Base-by-base conservation (phyloP, 2,329 filamentous ascomycete genomes). In the Penicillium oxalicum region DNA sequence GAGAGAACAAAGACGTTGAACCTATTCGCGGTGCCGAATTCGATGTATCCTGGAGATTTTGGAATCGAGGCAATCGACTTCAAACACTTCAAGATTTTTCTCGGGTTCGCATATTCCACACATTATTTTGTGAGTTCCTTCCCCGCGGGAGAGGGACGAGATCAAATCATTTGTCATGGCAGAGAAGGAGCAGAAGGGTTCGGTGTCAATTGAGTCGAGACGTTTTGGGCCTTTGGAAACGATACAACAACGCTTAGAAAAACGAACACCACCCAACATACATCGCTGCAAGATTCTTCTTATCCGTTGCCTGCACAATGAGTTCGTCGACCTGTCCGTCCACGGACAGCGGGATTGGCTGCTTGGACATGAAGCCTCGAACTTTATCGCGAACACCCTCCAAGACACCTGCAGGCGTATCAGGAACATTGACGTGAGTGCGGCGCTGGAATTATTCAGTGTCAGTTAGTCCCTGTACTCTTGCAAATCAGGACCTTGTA, bases 251-350 rank as follows among this genome's bases (percentile, higher is more conserved):
- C 28, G 24, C 40, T 65, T 55, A 86, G 51, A 84, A 81, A 61
- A 85, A 86, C 9, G 82, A 76, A 72, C 82, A 85, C 91, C 91
- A 97, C 18, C 93, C 93, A 70, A 97, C 95, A 70, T 97, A 98
- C 94, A 98, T 98, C 35, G 83, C 82, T 13, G 88, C 82, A 70
- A 98, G 69, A 67, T 93, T 94, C 63, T 74, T 80, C 48, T 85
- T 81, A 68, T 90, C 83, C 24, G 86, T 87, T 32, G 94, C 93
- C 72, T 91, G 84, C 65, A 86, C 82, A 59, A 98, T 93, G 68
- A 98, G 70, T 69, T 94, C 89, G 67, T 96, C 88, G n/a, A 96
- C 93, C 73, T 98, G 93, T 0, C 94, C 93, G 70, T 97, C 93
- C 2, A 97, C 90, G 27, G 90, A 90, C 53, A 99, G 74, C 38